Percentiles rank a stretch among this genome's conserved stretches.
phyloP scores from a whole-genome alignment of 2,329 filamentous ascomycete species.

The Ceratocystis albifundus region DNA sequence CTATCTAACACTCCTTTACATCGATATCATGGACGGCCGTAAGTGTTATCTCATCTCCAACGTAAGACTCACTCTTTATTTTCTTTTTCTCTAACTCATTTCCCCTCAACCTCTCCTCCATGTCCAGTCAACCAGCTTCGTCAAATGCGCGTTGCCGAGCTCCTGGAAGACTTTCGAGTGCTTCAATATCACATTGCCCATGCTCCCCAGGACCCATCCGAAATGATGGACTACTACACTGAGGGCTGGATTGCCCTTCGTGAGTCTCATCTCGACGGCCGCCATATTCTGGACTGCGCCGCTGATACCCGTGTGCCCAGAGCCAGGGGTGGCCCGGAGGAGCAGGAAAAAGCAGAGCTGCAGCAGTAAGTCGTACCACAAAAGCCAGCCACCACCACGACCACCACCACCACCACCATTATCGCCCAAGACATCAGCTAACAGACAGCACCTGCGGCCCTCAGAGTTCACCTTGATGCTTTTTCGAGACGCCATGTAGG shows the following conservation, averaged over 20 bases:
- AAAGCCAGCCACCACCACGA: background rate
- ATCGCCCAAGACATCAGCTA: background rate
- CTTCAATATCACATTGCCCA: slow-evolving; percentile 52
- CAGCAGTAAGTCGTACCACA: slow-evolving; percentile 10
- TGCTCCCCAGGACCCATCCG: slow-evolving; percentile 42
- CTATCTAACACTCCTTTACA: background rate
- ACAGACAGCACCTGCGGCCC: background rate
- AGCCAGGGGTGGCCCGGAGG: slow-evolving; percentile 27
- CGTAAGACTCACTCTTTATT: background rate
- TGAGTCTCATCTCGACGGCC: slow-evolving; percentile 51
- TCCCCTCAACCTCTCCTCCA: slow-evolving; percentile 6
- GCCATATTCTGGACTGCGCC: slow-evolving; percentile 53
- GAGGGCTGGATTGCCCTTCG: slow-evolving; percentile 52
- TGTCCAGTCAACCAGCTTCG: slow-evolving; percentile 49
- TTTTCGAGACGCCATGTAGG: slow-evolving; percentile 50
- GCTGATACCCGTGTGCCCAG: slow-evolving; percentile 49
- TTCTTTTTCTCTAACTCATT: slow-evolving; percentile 1
- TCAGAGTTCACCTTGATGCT: slow-evolving; percentile 48
- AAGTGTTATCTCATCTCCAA: slow-evolving; percentile 17
- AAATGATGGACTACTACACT: slow-evolving; percentile 50
- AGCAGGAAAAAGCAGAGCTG: slow-evolving; percentile 19
- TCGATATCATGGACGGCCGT: slow-evolving; percentile 27
- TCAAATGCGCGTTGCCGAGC: slow-evolving; percentile 48
- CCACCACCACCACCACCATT: background rate
- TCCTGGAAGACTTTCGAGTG: slow-evolving; percentile 50